Evolutionary conservation across 116 monocot genomes (phyloP).

Genomic region (Dioscorea cayenensis): DNA sequence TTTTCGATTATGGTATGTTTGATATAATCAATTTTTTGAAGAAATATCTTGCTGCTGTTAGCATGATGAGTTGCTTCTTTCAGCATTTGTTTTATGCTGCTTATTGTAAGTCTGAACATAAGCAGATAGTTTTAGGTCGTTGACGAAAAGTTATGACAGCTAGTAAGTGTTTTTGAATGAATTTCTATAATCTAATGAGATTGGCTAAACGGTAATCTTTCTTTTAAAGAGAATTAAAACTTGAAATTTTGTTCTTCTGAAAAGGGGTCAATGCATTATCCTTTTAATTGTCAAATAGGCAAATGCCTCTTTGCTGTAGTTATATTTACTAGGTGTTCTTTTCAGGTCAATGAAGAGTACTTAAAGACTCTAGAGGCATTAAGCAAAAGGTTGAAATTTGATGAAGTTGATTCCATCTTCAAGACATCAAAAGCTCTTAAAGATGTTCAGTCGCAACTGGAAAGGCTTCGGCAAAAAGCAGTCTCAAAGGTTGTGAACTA

Average conservation of each 20-base stretch:
- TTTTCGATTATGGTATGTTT: too few species aligned
- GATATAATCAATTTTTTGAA: neutral
- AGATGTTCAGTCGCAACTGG: conserved; percentile 91
- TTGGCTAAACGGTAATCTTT: neutral
- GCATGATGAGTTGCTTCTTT: neutral
- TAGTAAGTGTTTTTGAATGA: too few species aligned
- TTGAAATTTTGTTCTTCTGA: neutral
- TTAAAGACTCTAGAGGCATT: conserved; percentile 70
- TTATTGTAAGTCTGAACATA: neutral
- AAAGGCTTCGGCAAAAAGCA: conserved; percentile 87
- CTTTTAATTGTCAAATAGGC: neutral
- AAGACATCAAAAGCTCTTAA: conserved; percentile 87
- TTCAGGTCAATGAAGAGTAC: conserved; percentile 93
- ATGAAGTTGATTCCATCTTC: conserved; percentile 71
- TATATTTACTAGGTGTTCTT: conserved; percentile 1
- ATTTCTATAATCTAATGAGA: too few species aligned
- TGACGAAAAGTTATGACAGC: too few species aligned
- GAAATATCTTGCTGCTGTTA: neutral
- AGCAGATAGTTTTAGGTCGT: too few species aligned
- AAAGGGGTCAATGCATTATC: neutral
- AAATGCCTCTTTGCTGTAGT: neutral
- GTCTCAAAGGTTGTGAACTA: conserved; percentile 58
- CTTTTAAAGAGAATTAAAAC: neutral
- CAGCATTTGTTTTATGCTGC: neutral
- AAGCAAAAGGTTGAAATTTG: conserved; percentile 92